phyloP scores from a whole-genome alignment of 768 basidiomycete genomes.

The Hericium alpestre region DNA sequence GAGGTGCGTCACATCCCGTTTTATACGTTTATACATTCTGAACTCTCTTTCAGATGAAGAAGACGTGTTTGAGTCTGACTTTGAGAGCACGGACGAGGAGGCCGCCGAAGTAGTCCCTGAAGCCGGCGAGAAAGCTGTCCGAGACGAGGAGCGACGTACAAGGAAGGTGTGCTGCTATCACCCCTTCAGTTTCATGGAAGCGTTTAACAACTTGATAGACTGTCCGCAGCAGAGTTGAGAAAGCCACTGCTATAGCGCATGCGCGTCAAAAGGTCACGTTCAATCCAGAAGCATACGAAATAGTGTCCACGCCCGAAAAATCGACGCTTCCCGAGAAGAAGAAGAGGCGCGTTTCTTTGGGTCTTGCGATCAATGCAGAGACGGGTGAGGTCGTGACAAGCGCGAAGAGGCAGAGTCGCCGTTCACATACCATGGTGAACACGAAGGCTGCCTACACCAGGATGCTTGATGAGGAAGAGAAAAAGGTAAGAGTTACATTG shows the following conservation, averaged over 20 bases:
- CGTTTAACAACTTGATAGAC: slow-evolving; percentile 27
- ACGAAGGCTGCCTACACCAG: slow-evolving; percentile 56
- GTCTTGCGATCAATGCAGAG: slow-evolving; percentile 44
- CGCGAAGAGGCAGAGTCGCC: slow-evolving; percentile 43
- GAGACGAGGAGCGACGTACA: slow-evolving; percentile 50
- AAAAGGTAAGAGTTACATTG: slow-evolving; percentile 33
- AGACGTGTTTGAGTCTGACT: slow-evolving; percentile 75
- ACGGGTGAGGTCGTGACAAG: slow-evolving; percentile 46
- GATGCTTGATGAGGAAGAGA: slow-evolving; percentile 50
- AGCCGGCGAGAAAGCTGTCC: slow-evolving; percentile 43
- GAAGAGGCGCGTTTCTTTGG: slow-evolving; percentile 44
- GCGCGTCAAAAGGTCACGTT: slow-evolving; percentile 59
- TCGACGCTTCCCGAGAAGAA: slow-evolving; percentile 20
- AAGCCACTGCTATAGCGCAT: slow-evolving; percentile 55
- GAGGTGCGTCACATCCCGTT: slow-evolving; percentile 32
- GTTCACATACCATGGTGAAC: slow-evolving; percentile 61
- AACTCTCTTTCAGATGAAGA: slow-evolving; percentile 50
- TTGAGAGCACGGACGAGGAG: slow-evolving; percentile 75
- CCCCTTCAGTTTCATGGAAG: background rate
- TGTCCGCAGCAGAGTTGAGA: slow-evolving; percentile 46
- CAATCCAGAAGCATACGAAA: slow-evolving; percentile 36
- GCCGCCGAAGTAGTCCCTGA: slow-evolving; percentile 39
- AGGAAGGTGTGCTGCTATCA: slow-evolving; percentile 30
- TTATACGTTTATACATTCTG: background rate
- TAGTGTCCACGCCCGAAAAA: slow-evolving; percentile 16